These are phyloP conservation scores for Thalia dealbata DNA, from an alignment of 176 grass and related monocot genomes.

Conservation along the genomic window DNA sequence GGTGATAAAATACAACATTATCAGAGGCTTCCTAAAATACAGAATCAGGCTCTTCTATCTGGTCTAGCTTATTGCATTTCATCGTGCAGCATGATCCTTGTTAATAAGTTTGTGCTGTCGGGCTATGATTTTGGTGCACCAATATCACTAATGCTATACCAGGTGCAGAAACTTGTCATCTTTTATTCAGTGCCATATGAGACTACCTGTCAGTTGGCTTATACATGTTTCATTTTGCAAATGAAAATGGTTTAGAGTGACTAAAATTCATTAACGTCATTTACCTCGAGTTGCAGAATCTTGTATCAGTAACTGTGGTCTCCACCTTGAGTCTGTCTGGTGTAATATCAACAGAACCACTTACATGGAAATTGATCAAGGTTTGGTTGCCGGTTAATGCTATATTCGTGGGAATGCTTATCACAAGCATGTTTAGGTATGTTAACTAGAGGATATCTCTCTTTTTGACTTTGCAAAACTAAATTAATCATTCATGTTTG, in stretches of 20 bases:
- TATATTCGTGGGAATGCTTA: conserved; percentile 93
- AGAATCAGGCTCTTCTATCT: conserved; percentile 69
- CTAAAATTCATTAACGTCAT: conserved; percentile 14
- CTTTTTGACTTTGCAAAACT: too few species aligned
- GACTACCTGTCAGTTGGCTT: too few species aligned
- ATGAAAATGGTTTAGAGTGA: not conserved
- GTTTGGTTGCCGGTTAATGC: conserved; percentile 88
- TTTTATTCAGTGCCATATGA: not conserved
- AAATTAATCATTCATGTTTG: too few species aligned
- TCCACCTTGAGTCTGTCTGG: conserved; percentile 51
- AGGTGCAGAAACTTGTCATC: conserved; percentile 24
- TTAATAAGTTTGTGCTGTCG: conserved; percentile 83
- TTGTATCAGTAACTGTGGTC: conserved; percentile 72
- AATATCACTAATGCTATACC: conserved; percentile 86
- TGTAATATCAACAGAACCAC: conserved; percentile 56
- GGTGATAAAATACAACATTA: conserved; percentile 34
- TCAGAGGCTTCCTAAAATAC: conserved; percentile 36
- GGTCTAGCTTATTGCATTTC: conserved; percentile 77
- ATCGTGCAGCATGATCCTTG: conserved; percentile 87
- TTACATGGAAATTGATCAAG: conserved; percentile 79
- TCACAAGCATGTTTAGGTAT: conserved; percentile 98
- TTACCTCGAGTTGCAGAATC: conserved; percentile 55
- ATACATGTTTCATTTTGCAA: too few species aligned
- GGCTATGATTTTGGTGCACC: conserved; percentile 75
- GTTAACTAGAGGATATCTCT: not conserved